A percentile compares a stretch with the other conserved stretches of the same genome.
Conservation (phyloP, 805 yeast genomes). For the Metschnikowia santaceciliae region DNA sequence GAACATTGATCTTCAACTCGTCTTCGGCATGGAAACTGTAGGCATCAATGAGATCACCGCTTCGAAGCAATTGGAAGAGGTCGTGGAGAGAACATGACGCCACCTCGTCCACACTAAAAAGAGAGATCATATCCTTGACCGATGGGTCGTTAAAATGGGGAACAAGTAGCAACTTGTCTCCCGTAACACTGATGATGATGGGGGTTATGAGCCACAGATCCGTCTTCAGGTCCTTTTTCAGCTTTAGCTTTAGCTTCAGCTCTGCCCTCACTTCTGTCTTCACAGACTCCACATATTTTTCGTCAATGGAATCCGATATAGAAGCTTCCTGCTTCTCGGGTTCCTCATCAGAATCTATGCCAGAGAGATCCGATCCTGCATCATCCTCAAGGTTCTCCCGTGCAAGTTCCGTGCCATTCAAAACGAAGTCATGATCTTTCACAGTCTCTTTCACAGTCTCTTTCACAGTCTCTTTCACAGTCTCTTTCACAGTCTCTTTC, state of each 20-base stretch:
- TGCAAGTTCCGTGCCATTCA: no score
- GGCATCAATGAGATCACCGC: constrained; percentile 26
- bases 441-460: no score
- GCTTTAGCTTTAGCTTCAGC: no score
- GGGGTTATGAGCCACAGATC: constrained; percentile 14
- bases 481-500: no score
- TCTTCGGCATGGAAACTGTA: constrained; percentile 22
- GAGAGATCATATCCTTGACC: constrained; percentile 20
- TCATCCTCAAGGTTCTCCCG: constrained; percentile 22
- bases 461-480: no score
- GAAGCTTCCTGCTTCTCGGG: background rate
- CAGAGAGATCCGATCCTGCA: background rate
- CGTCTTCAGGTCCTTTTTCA: background rate
- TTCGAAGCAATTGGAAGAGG: constrained; percentile 25
- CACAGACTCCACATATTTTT: no score
- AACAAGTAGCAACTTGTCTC: constrained; percentile 25
- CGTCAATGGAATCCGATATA: background rate
- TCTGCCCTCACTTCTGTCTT: background rate
- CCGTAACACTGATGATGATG: constrained; percentile 21
- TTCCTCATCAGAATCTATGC: background rate
- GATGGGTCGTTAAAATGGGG: constrained; percentile 16
- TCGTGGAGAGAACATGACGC: constrained; percentile 20
- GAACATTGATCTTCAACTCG: constrained; percentile 26
- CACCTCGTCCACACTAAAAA: constrained; percentile 23
- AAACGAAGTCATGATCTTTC: no score